phyloP scores from a whole-genome alignment of 2,329 filamentous ascomycete genomes.

The Dothideomycetes sp. region DNA sequence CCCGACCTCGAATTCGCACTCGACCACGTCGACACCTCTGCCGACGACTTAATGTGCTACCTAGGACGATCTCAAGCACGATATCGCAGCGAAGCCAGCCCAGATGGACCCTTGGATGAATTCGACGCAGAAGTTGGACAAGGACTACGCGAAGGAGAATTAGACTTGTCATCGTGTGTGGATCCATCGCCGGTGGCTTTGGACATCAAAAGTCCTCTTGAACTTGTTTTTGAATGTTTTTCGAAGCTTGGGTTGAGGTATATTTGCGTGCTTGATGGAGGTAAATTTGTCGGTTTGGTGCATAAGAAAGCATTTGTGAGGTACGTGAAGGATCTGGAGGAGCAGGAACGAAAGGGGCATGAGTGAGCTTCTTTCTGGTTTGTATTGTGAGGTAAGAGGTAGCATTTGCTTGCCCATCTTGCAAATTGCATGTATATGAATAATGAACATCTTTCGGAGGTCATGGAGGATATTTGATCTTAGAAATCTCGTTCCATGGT shows the following conservation, averaged over 20 bases:
- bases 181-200: constrained; percentile 82
- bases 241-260: constrained; percentile 88
- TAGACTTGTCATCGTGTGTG: constrained; percentile 80
- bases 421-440: too few relatives aligned
- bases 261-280: constrained; percentile 78
- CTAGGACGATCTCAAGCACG: constrained; percentile 59
- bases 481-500: too few relatives aligned
- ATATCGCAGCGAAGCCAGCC: constrained; percentile 26
- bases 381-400: neutral
- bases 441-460: too few relatives aligned
- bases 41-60: constrained; percentile 64
- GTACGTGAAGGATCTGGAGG: constrained; percentile 78
- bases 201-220: constrained; percentile 83
- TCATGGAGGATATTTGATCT: too few relatives aligned
- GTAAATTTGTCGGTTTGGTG: constrained; percentile 78
- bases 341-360: constrained; percentile 28
- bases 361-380: neutral
- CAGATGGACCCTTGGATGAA: constrained; percentile 44
- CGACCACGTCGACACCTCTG: constrained; percentile 55
- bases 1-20: constrained; percentile 90
- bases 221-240: constrained; percentile 93
- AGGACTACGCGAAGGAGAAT: neutral
- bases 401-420: too few relatives aligned
- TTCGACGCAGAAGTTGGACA: constrained; percentile 47
- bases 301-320: constrained; percentile 97